phyloP scores from a whole-genome alignment of 1,284 basidiomycete species.

The Phylloporus sp. region DNA sequence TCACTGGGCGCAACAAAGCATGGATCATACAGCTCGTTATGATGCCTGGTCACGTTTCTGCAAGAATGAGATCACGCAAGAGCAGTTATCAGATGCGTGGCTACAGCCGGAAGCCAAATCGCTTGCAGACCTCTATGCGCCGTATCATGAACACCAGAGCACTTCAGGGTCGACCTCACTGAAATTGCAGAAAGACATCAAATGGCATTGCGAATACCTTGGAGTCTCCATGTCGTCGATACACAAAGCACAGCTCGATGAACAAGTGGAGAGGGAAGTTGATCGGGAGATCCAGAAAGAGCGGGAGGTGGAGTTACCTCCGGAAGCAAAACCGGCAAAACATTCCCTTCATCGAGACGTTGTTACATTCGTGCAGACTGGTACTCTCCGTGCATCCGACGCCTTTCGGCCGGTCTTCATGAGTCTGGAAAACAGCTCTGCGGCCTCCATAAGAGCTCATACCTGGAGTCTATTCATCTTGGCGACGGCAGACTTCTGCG shows the following conservation, averaged over 20 bases:
- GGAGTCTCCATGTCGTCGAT: conserved; percentile 5
- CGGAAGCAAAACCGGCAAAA: conserved; percentile 18
- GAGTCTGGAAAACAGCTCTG: conserved; percentile 10
- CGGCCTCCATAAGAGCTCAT: background rate
- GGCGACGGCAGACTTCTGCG: conserved; percentile 38
- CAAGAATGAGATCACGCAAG: background rate
- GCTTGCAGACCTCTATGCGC: conserved; percentile 46
- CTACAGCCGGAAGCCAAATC: conserved; percentile 46
- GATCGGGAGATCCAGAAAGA: conserved; percentile 39
- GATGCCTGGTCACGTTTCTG: conserved; percentile 38
- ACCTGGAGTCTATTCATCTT: conserved; percentile 22
- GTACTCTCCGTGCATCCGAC: conserved; percentile 8
- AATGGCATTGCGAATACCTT: too few relatives aligned
- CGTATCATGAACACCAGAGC: too few relatives aligned
- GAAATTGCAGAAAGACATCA: conserved; percentile 19
- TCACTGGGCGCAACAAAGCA: conserved; percentile 56
- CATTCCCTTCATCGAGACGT: conserved; percentile 30
- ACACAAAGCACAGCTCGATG: conserved; percentile 38
- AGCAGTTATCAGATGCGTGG: conserved; percentile 38
- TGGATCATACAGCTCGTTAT: conserved; percentile 45
- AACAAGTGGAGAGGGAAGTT: conserved; percentile 58
- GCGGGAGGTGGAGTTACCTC: conserved; percentile 45
- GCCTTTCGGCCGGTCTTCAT: conserved; percentile 13
- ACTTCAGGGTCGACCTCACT: background rate
- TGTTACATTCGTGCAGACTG: conserved; percentile 28